Conservation (phyloP, 768 basidiomycete species). For the Chiua virens region DNA sequence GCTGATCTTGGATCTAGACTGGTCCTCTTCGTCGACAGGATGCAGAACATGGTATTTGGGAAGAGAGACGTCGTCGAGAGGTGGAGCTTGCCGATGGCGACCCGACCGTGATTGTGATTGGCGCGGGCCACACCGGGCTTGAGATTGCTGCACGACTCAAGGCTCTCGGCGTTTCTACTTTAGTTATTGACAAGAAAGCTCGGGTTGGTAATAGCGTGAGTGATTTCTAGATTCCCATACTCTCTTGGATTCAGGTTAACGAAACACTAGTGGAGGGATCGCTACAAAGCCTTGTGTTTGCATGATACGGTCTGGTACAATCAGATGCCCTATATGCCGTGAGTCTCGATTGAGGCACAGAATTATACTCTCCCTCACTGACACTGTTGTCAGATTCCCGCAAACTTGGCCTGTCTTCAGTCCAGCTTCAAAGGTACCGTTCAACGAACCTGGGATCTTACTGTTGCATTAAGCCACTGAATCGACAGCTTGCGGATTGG, state of each 20-base stretch:
- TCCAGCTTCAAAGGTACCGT: slow-evolving; percentile 47
- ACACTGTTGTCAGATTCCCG: slow-evolving; percentile 45
- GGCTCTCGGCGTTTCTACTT: slow-evolving; percentile 49
- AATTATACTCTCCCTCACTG: not conserved
- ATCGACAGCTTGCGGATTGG: slow-evolving; percentile 59
- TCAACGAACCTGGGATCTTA: no score
- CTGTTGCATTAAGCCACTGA: not conserved
- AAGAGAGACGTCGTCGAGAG: slow-evolving; percentile 41
- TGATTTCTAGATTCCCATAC: not conserved
- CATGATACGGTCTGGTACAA: slow-evolving; percentile 56
- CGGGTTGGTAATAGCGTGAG: slow-evolving; percentile 49
- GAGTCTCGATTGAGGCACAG: slow-evolving; percentile 12
- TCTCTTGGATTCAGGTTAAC: slow-evolving; percentile 1
- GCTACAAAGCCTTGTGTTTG: slow-evolving; percentile 58
- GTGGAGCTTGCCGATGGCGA: slow-evolving; percentile 46
- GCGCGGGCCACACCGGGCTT: slow-evolving; percentile 69
- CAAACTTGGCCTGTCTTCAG: slow-evolving; percentile 54
- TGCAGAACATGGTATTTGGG: slow-evolving; percentile 58
- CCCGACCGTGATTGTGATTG: slow-evolving; percentile 61
- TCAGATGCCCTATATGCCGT: slow-evolving; percentile 58
- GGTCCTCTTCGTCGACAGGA: slow-evolving; percentile 44
- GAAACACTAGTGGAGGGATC: slow-evolving; percentile 46
- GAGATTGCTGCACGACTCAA: slow-evolving; percentile 66
- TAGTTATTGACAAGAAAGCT: slow-evolving; percentile 56
- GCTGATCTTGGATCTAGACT: slow-evolving; percentile 8